Conservation (phyloP, 2,329 filamentous ascomycete species). For the Moelleriella libera region DNA sequence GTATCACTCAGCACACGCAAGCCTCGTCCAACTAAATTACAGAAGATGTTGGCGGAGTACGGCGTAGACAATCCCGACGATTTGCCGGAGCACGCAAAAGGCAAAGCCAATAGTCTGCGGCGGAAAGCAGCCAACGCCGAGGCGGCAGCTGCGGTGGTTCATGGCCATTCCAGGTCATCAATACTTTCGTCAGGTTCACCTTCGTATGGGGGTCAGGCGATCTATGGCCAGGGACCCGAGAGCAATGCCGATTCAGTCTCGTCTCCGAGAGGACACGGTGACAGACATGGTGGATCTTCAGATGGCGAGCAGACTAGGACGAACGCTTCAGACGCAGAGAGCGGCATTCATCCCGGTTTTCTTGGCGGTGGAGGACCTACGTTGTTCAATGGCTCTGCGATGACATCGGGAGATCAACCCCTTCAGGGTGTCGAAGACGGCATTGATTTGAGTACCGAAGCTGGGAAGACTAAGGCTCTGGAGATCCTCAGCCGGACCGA, state of each 20-base stretch:
- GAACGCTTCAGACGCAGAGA: constrained; percentile 26
- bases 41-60: constrained; percentile 82
- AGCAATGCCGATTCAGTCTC: constrained; percentile 5
- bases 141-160: constrained; percentile 37
- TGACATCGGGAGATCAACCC: constrained; percentile 37
- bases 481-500: constrained; percentile 38
- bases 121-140: constrained; percentile 54
- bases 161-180: constrained; percentile 19
- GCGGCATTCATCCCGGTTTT: constrained; percentile 26
- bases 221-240: constrained; percentile 9
- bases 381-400: constrained; percentile 21
- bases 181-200: constrained; percentile 1
- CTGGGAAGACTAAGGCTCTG: constrained; percentile 33
- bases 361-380: constrained; percentile 29
- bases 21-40: constrained; percentile 88
- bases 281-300: not conserved
- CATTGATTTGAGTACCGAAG: constrained; percentile 29
- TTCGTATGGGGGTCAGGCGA: constrained; percentile 12
- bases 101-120: constrained; percentile 61
- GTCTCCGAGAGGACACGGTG: constrained; percentile 1
- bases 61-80: constrained; percentile 86
- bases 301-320: constrained; percentile 13
- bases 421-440: constrained; percentile 30
- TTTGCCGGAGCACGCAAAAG: constrained; percentile 66
- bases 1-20: constrained; percentile 86